Percentiles rank a stretch among this genome's conserved stretches.
Conservation (phyloP, 1,139 yeast species). For the Yamadazyma trypodendri region DNA sequence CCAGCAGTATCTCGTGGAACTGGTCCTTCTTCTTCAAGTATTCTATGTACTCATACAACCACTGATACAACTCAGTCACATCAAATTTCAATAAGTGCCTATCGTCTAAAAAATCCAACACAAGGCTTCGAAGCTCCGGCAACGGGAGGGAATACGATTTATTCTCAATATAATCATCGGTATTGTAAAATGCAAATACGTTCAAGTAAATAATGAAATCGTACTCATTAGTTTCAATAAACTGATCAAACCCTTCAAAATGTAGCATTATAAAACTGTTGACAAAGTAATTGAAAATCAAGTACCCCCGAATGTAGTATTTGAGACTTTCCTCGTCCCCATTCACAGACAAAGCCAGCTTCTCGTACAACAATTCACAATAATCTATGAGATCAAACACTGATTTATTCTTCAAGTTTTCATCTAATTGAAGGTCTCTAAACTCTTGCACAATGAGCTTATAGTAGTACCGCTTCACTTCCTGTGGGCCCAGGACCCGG, state of each 20-base stretch:
- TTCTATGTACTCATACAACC: constrained; percentile 44
- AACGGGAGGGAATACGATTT: constrained; percentile 25
- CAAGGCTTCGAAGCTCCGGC: constrained; percentile 24
- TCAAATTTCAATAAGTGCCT: constrained; percentile 36
- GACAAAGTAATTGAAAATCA: constrained; percentile 45
- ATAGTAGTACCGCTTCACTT: constrained; percentile 22
- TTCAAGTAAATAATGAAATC: constrained; percentile 47
- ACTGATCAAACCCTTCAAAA: constrained; percentile 44
- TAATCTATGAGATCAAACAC: constrained; percentile 44
- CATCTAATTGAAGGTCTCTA: constrained; percentile 36
- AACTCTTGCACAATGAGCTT: constrained; percentile 37
- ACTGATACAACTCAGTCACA: constrained; percentile 36
- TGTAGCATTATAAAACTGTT: constrained; percentile 45
- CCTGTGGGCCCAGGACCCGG: constrained; percentile 9
- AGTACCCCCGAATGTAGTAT: constrained; percentile 37
- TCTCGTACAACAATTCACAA: constrained; percentile 42
- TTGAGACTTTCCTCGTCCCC: constrained; percentile 23
- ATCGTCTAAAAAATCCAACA: constrained; percentile 31
- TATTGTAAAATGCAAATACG: constrained; percentile 42
- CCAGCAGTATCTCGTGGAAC: constrained; percentile 4
- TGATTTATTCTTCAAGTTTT: constrained; percentile 29
- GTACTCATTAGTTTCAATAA: constrained; percentile 36
- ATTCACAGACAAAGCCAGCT: constrained; percentile 16
- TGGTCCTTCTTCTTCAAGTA: constrained; percentile 37
- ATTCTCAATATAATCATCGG: constrained; percentile 26